A percentile compares a stretch with the other conserved stretches of the same genome.
Evolutionary conservation across 2,329 filamentous ascomycete genomes (phyloP).

Genomic region (Trichoderma cornu-damae): DNA sequence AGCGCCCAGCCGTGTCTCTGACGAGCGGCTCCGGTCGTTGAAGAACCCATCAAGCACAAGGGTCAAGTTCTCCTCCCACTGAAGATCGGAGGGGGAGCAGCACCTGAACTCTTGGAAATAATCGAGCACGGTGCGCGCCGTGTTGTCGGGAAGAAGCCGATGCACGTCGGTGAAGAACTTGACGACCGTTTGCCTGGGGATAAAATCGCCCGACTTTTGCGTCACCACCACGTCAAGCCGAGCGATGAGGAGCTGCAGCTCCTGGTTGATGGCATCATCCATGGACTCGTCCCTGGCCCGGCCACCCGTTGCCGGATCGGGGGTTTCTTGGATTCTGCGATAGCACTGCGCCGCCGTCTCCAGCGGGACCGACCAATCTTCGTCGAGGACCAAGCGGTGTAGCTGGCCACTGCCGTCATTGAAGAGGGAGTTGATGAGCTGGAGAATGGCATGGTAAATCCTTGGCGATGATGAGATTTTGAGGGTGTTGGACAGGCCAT

Average conservation of each 20-base stretch:
- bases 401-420: constrained; percentile 48
- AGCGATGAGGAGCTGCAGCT: constrained; percentile 42
- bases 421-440: constrained; percentile 53
- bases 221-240: constrained; percentile 46
- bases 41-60: constrained; percentile 60
- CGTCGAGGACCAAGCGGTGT: constrained; percentile 54
- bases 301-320: constrained; percentile 24
- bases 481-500: constrained; percentile 51
- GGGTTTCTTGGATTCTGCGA: constrained; percentile 28
- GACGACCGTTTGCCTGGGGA: constrained; percentile 62
- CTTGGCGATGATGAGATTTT: constrained; percentile 41
- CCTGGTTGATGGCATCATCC: constrained; percentile 38
- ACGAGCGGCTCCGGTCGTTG: constrained; percentile 54
- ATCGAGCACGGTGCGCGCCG: constrained; percentile 58
- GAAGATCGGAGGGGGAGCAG: constrained; percentile 64
- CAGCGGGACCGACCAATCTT: constrained; percentile 61
- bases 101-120: constrained; percentile 65
- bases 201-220: constrained; percentile 47
- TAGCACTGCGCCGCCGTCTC: constrained; percentile 55
- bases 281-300: constrained; percentile 27
- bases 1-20: constrained; percentile 57
- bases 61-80: constrained; percentile 61
- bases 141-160: constrained; percentile 57
- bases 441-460: constrained; percentile 44
- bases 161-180: constrained; percentile 61